These are phyloP conservation scores for Cardamine chenopodiifolia DNA, from an alignment of 345 rosid species.

Conservation along the genomic window DNA sequence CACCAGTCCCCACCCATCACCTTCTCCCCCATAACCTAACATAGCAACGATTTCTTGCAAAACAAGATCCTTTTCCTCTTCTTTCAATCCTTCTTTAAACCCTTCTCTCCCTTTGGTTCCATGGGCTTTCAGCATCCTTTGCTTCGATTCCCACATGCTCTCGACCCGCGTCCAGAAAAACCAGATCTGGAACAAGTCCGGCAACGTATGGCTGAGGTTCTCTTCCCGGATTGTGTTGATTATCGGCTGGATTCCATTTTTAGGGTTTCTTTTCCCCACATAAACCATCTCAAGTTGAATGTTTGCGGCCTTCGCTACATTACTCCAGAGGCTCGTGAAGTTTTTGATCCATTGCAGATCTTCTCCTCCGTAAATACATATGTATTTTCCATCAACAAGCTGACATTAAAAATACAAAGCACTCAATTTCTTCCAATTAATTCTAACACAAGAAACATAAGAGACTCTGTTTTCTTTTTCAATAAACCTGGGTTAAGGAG, in stretches of 20 bases:
- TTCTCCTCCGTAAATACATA: constrained; percentile 82
- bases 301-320: constrained; percentile 46
- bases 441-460: not conserved
- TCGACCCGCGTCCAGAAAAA: constrained; percentile 91
- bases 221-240: constrained; percentile 41
- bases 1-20: constrained; percentile 65
- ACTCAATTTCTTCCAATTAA: not conserved
- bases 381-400: constrained; percentile 52
- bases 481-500: constrained; percentile 54
- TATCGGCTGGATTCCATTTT: constrained; percentile 50
- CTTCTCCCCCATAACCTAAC: constrained; percentile 64
- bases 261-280: constrained; percentile 71
- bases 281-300: constrained; percentile 62
- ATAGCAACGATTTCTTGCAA: constrained; percentile 57
- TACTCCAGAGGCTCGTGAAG: constrained; percentile 44
- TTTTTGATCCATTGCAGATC: constrained; percentile 70
- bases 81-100: constrained; percentile 25
- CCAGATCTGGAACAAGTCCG: constrained; percentile 52
- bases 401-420: constrained; percentile 22
- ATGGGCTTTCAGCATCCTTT: constrained; percentile 38
- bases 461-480: not conserved
- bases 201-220: constrained; percentile 49
- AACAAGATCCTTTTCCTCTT: constrained; percentile 52
- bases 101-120: constrained; percentile 34
- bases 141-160: constrained; percentile 83